These are phyloP conservation scores for Candida insectorum DNA, from an alignment of 805 yeast species.

Conservation along the genomic window DNA sequence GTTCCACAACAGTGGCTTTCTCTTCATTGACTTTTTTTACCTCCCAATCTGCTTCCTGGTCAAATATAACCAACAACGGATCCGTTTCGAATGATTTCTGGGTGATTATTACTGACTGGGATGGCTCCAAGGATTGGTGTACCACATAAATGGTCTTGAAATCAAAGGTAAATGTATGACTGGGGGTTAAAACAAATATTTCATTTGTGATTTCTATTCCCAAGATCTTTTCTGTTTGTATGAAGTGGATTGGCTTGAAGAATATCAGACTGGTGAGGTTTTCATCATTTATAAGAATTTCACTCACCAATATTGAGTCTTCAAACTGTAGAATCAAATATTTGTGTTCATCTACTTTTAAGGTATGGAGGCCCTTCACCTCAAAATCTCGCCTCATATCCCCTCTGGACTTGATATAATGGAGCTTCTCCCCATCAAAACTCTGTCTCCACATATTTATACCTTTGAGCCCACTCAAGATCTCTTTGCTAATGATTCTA, in stretches of 20 bases:
- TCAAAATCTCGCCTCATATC: background rate
- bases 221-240: constrained; percentile 7
- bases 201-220: background rate
- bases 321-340: constrained; percentile 8
- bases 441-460: constrained; percentile 10
- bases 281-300: constrained; percentile 4
- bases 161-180: constrained; percentile 4
- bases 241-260: constrained; percentile 9
- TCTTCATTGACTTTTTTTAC: no score
- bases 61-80: no score
- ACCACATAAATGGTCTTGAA: constrained; percentile 1
- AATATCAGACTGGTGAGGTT: constrained; percentile 3
- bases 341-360: background rate
- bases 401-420: constrained; percentile 3
- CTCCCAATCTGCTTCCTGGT: no score
- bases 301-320: constrained; percentile 6
- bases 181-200: constrained; percentile 1
- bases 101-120: background rate
- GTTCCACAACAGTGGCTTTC: no score
- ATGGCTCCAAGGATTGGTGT: background rate
- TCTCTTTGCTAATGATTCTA: constrained; percentile 8
- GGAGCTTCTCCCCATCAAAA: constrained; percentile 7
- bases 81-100: background rate
- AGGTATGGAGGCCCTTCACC: constrained; percentile 1
- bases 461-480: constrained; percentile 1